Evolutionary conservation across 768 basidiomycete species (phyloP).

Genomic region (Xerocomellus amylosporus): DNA sequence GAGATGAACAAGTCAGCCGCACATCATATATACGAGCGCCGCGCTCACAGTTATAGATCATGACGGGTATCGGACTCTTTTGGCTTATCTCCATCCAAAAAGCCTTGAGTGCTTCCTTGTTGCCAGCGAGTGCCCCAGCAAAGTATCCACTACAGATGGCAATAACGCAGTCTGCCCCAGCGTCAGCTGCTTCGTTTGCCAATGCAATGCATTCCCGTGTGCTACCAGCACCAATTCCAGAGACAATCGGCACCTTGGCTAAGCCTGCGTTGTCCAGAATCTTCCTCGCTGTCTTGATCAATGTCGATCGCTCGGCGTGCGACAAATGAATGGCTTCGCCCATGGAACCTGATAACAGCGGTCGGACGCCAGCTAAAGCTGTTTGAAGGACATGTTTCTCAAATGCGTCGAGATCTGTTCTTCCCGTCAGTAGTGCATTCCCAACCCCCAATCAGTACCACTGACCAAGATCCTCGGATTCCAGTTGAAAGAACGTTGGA

Average conservation of each 20-base stretch:
- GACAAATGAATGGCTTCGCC: conserved; percentile 79
- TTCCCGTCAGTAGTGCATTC: conserved; percentile 4
- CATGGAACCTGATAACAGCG: conserved; percentile 79
- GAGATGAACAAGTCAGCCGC: neutral
- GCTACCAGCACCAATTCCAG: conserved; percentile 80
- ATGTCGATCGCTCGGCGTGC: conserved; percentile 58
- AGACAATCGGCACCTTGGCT: conserved; percentile 61
- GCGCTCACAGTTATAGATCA: conserved; percentile 81
- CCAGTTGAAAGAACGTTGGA: conserved; percentile 76
- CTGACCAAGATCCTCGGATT: conserved; percentile 80
- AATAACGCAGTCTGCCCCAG: conserved; percentile 85
- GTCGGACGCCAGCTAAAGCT: conserved; percentile 65
- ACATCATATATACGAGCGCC: neutral
- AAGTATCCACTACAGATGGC: conserved; percentile 88
- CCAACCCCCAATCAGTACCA: conserved; percentile 8
- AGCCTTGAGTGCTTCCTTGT: conserved; percentile 68
- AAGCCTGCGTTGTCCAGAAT: conserved; percentile 69
- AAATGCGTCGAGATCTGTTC: conserved; percentile 60
- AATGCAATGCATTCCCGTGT: conserved; percentile 80
- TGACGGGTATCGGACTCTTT: conserved; percentile 81
- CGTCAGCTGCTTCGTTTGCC: conserved; percentile 70
- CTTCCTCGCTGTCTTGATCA: conserved; percentile 66
- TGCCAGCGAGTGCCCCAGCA: conserved; percentile 64
- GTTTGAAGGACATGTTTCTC: conserved; percentile 62
- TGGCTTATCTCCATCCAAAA: conserved; percentile 76